These are phyloP conservation scores for Sporisorium reilianum DNA, from an alignment of 1,284 basidiomycete genomes.

Conservation along the genomic window DNA sequence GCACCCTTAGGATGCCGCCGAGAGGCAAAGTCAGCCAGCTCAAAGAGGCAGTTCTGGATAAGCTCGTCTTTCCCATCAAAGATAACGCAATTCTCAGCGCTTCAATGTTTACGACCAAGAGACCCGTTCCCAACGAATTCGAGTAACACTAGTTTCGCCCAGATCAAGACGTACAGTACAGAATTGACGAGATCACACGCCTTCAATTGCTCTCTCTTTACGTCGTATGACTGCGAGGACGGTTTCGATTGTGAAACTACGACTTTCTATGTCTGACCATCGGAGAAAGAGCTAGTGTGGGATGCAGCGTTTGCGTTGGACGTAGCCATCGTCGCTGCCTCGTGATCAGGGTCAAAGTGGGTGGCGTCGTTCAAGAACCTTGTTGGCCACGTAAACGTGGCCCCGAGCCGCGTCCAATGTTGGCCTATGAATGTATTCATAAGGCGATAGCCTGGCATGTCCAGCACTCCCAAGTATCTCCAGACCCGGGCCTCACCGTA, in stretches of 20 bases:
- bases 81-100: background rate
- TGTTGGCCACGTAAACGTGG: background rate
- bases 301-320: background rate
- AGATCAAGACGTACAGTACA: no score
- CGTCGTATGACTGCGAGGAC: background rate
- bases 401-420: background rate
- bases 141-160: no score
- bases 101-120: background rate
- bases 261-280: background rate
- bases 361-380: slow-evolving; percentile 19
- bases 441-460: background rate
- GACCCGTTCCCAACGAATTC: no score
- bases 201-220: background rate
- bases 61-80: background rate
- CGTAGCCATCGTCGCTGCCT: background rate
- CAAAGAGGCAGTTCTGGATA: background rate
- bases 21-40: background rate
- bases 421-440: background rate
- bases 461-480: slow-evolving; percentile 11
- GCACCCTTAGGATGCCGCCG: slow-evolving; percentile 3
- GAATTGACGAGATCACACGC: background rate
- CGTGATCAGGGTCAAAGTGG: slow-evolving; percentile 5
- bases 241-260: background rate
- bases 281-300: background rate
- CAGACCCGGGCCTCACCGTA: slow-evolving; percentile 3